These are phyloP conservation scores for Hansenula lynferdii DNA, from an alignment of 1,139 yeast genomes.

Conservation along the genomic window DNA sequence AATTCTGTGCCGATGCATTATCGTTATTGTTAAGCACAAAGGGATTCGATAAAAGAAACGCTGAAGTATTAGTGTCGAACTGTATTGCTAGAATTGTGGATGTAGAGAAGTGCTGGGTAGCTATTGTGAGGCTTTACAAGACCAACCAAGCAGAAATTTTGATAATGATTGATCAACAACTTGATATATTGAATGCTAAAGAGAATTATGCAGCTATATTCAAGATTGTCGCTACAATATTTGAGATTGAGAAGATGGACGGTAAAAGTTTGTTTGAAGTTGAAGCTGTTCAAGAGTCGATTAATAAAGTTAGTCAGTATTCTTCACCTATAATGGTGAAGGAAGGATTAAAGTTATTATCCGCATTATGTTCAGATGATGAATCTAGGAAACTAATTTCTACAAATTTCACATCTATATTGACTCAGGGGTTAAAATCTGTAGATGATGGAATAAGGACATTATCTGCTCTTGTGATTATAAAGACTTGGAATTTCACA, in stretches of 20 bases:
- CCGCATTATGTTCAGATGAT: background rate
- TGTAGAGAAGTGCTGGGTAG: background rate
- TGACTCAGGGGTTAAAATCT: conserved; percentile 16
- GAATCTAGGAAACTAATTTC: background rate
- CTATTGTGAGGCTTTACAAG: background rate
- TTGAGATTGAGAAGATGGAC: background rate
- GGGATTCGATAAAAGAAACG: background rate
- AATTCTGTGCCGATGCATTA: background rate
- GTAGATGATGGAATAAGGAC: conserved; percentile 22
- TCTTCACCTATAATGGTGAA: background rate
- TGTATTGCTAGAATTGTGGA: background rate
- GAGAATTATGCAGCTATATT: background rate
- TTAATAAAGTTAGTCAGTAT: background rate
- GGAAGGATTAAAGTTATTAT: background rate
- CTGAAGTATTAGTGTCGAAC: background rate
- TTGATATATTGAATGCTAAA: background rate
- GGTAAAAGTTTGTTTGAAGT: background rate
- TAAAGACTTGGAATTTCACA: conserved; percentile 40
- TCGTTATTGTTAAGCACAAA: background rate
- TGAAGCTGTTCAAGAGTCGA: background rate
- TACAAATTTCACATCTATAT: background rate
- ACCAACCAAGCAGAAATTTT: background rate
- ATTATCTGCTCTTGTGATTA: conserved; percentile 32
- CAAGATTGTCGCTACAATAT: background rate
- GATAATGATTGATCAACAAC: background rate